These are phyloP conservation scores for Camellia japonica DNA, from an alignment of 148 eudicot genomes.

Conservation along the genomic window DNA sequence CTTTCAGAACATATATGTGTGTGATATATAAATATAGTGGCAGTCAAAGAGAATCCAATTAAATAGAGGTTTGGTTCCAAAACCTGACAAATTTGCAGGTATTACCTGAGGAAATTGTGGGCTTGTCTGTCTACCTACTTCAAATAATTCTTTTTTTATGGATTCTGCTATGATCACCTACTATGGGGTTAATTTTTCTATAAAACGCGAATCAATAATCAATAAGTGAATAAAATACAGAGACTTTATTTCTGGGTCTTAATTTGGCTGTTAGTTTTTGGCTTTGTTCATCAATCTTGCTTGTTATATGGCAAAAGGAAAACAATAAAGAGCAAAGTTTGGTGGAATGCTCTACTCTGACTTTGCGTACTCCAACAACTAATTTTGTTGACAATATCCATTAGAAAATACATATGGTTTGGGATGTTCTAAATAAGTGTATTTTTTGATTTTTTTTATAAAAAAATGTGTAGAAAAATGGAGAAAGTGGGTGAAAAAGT, in stretches of 20 bases:
- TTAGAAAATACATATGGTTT: neutral
- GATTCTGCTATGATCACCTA: neutral
- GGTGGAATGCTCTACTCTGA: neutral
- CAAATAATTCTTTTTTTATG: neutral
- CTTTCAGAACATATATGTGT: neutral
- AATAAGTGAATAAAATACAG: no score
- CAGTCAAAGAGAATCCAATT: neutral
- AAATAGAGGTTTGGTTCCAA: neutral
- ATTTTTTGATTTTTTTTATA: no score
- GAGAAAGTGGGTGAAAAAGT: no score
- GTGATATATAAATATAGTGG: neutral
- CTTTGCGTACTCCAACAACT: neutral
- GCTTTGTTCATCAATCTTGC: neutral
- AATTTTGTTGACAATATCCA: neutral
- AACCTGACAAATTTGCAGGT: neutral
- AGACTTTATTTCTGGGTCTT: neutral
- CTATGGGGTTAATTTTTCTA: neutral
- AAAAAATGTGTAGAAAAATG: no score
- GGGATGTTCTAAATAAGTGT: no score
- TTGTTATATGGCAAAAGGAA: neutral
- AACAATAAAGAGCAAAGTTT: neutral
- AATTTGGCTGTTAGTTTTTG: neutral
- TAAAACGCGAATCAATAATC: no score
- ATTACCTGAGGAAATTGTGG: conserved; percentile 10
- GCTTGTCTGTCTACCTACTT: neutral